Evolutionary conservation across 768 basidiomycete genomes (phyloP).

Genomic region (Phanerodontia chrysosporium): DNA sequence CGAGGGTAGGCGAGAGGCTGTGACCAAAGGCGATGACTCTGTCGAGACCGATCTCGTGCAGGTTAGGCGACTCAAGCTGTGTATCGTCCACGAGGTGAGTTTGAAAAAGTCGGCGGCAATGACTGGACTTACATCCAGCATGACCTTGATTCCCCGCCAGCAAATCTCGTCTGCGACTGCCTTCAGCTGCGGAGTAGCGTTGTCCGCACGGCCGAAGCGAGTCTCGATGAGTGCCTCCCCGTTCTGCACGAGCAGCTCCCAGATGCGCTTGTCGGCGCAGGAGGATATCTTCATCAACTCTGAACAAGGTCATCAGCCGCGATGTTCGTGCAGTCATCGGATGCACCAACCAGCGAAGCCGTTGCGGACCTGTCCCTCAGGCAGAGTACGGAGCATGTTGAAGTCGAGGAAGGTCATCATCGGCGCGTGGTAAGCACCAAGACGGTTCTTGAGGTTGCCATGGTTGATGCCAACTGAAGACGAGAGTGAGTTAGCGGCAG

Average conservation of each 20-base stretch:
- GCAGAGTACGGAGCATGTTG: constrained; percentile 16
- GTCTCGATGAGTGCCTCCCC: constrained; percentile 13
- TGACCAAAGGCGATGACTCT: constrained; percentile 16
- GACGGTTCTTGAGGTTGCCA: constrained; percentile 18
- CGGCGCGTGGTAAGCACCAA: constrained; percentile 17
- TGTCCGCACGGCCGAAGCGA: constrained; percentile 14
- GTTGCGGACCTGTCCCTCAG: constrained; percentile 16
- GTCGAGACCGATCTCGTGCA: constrained; percentile 15
- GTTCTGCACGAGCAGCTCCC: constrained; percentile 15
- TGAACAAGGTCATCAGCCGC: neutral
- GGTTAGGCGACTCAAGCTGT: constrained; percentile 13
- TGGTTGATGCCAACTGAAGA: constrained; percentile 16
- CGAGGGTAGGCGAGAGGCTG: constrained; percentile 14
- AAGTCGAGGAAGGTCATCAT: constrained; percentile 17
- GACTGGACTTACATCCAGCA: constrained; percentile 9
- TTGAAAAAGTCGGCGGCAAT: no score
- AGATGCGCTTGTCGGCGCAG: constrained; percentile 17
- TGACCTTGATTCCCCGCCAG: constrained; percentile 17
- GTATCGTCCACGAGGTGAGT: no score
- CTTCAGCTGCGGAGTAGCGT: constrained; percentile 12
- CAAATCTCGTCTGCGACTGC: constrained; percentile 17
- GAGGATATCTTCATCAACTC: constrained; percentile 19
- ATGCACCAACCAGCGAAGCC: constrained; percentile 13
- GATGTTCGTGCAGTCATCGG: neutral
- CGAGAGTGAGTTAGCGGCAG: neutral